Base-by-base conservation (phyloP, 2,329 filamentous ascomycete genomes). In the Talaromyces sp. region DNA sequence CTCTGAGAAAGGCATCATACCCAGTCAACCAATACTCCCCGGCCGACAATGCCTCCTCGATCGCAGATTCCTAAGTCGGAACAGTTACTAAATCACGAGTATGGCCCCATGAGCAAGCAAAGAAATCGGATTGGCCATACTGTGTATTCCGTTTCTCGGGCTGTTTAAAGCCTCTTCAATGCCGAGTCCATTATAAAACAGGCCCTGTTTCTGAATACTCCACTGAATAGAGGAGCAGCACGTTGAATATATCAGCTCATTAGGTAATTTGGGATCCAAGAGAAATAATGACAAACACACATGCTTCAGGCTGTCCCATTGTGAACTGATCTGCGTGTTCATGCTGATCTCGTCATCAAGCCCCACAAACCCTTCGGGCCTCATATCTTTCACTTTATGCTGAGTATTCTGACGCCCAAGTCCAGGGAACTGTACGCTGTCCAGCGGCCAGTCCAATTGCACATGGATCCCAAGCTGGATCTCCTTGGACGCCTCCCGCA, bases 281-380 rank as follows among this genome's bases (percentile, higher is more conserved):
- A n/a, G n/a, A n/a, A n/a, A n/a, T n/a, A n/a, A n/a, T n/a, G n/a
- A n/a, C n/a, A n/a, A n/a, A n/a, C 35, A 42, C 56, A 58, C 56
- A 58, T 58, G 56, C 23, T 58, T 58, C 1, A 58, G 14, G 11
- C 56, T 25, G 12, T 58, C 56, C 56, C 56, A 58, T 12, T 58
- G 56, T 33, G 56, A 58, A 25, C 56, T 31, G 5, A 16, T 44
- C 14, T 58, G 56, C 5, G 56, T 58, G 31, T 58, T 58, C 5
- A 58, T 58, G 2, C 3, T 9, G 14, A 58, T 23, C 14, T 58
- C 56, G 35, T 58, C 56, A 28, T 58, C 56, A 33, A 58, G 46
- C 23, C 12, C 56, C 21, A 46, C 6, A 18, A 31, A 18, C 7
- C 39, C 39, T 6, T 21, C n/a, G 12, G 18, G 46, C 40, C 23